These are phyloP conservation scores for Prunus armeniaca DNA, from an alignment of 306 rosid species.

Conservation along the genomic window DNA sequence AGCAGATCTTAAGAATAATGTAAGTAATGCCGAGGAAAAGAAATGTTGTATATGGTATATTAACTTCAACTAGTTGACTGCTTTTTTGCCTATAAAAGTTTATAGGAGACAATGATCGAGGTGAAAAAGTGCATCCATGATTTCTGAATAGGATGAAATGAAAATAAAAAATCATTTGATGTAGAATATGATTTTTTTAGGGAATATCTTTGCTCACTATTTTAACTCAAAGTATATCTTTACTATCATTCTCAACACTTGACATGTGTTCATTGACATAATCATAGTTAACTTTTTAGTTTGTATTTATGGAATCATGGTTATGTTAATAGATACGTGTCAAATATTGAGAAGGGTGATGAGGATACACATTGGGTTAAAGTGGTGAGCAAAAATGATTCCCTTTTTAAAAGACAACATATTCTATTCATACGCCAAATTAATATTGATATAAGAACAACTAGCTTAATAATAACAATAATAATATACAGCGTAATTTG, in stretches of 20 bases:
- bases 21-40: background rate
- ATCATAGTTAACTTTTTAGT: no score
- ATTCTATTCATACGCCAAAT: background rate
- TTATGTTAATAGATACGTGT: no score
- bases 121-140: background rate
- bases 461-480: background rate
- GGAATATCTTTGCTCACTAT: no score
- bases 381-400: no score
- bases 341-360: fast-evolving
- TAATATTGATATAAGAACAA: background rate
- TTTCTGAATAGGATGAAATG: no score
- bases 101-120: background rate
- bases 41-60: background rate
- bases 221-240: fast-evolving
- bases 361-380: fast-evolving
- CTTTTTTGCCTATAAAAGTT: background rate
- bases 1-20: no score
- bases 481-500: background rate
- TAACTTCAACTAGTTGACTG: background rate
- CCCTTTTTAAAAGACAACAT: no score
- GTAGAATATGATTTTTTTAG: no score
- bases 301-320: no score
- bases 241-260: no score
- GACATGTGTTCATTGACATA: no score
- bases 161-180: no score